Conservation (phyloP, 2,329 filamentous ascomycete species). For the Anisogramma anomala region DNA sequence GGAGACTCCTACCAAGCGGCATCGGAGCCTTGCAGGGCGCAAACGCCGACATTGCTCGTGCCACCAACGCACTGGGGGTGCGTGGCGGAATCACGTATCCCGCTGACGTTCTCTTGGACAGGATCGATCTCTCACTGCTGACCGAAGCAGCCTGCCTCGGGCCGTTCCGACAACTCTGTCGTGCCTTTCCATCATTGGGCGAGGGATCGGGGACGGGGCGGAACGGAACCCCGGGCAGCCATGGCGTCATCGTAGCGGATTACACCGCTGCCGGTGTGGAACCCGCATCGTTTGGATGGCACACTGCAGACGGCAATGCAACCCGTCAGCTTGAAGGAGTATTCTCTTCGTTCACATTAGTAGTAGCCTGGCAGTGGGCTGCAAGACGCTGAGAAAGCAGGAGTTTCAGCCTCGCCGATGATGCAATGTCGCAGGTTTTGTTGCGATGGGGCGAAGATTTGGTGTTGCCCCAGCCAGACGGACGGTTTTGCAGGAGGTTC, state of each 20-base stretch:
- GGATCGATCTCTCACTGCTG: too few relatives aligned
- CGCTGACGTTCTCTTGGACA: neutral
- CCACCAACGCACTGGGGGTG: too few relatives aligned
- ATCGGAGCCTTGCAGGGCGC: neutral
- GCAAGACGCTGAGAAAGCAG: neutral
- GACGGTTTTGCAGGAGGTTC: conserved; percentile 1
- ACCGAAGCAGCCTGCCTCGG: too few relatives aligned
- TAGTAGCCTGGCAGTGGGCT: too few relatives aligned
- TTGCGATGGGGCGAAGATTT: conserved; percentile 5
- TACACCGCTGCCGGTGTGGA: too few relatives aligned
- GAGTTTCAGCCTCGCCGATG: conserved; percentile 4
- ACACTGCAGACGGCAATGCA: too few relatives aligned
- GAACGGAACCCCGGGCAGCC: neutral
- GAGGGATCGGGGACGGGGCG: conserved; percentile 3
- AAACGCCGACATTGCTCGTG: neutral
- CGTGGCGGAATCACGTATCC: neutral
- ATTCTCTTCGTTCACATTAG: too few relatives aligned
- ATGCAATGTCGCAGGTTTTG: conserved; percentile 9
- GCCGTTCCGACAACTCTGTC: too few relatives aligned
- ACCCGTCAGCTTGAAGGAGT: too few relatives aligned
- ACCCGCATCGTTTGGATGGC: too few relatives aligned
- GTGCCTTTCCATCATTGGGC: too few relatives aligned
- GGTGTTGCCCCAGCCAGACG: neutral
- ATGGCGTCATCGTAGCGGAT: neutral
- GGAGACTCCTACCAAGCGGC: neutral